phyloP scores from a whole-genome alignment of 306 rosid species.

The Ormosia semicastrata region DNA sequence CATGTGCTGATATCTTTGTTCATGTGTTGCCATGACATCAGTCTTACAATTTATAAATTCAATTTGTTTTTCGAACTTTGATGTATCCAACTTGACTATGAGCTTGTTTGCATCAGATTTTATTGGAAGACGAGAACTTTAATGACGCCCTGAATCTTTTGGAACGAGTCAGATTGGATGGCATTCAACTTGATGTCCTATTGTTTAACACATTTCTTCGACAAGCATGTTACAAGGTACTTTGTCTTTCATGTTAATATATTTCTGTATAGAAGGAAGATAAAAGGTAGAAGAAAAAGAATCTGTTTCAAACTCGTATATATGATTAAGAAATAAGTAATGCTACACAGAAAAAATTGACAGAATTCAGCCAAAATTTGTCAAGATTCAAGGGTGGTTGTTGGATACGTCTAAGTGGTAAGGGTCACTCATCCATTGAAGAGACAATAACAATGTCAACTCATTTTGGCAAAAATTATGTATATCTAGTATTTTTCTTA shows the following conservation, averaged over 20 bases:
- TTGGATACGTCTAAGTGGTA: constrained; percentile 2
- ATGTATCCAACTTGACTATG: constrained; percentile 18
- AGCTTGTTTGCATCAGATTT: constrained; percentile 57
- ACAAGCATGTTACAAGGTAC: constrained; percentile 64
- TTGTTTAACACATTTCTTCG: constrained; percentile 63
- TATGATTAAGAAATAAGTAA: background rate
- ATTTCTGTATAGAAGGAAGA: background rate
- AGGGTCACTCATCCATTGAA: constrained; percentile 1
- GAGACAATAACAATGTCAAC: background rate
- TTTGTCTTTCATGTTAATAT: constrained; percentile 2
- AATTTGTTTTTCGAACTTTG: background rate
- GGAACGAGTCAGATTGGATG: constrained; percentile 64
- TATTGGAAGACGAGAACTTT: constrained; percentile 51
- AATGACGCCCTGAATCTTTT: constrained; percentile 61
- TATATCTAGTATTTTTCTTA: background rate
- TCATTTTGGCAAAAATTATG: background rate
- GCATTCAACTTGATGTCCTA: constrained; percentile 53
- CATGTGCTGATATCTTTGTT: background rate
- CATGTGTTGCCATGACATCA: background rate
- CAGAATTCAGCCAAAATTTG: background rate
- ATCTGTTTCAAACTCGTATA: background rate
- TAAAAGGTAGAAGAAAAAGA: constrained; percentile 13
- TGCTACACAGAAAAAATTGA: background rate
- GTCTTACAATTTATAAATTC: background rate
- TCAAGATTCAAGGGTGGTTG: background rate